A percentile compares a stretch with the other conserved stretches of the same genome.
Conservation (phyloP, 1,284 basidiomycete species). For the Pholiota adiposa region DNA sequence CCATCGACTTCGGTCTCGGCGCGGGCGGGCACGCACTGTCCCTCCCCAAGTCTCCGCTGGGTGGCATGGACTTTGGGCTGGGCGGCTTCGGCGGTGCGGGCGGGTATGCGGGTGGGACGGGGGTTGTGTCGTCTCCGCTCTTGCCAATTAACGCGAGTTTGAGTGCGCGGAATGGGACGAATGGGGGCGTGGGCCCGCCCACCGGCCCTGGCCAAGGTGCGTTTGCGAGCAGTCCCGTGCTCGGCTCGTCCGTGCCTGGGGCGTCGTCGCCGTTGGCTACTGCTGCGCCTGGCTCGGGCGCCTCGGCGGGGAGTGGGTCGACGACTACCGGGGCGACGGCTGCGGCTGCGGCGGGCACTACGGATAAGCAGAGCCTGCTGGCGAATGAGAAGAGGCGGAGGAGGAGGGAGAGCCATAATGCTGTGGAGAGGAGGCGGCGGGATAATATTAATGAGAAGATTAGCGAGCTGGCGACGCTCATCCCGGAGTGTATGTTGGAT, state of each 20-base stretch:
- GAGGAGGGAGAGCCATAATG: constrained; percentile 87
- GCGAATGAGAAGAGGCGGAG: constrained; percentile 79
- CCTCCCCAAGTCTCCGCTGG: constrained; percentile 15
- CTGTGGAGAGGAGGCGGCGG: constrained; percentile 83
- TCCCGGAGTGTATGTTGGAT: constrained; percentile 84
- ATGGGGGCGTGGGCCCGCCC: constrained; percentile 1
- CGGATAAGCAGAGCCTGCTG: constrained; percentile 52
- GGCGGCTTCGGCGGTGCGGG: too few relatives aligned
- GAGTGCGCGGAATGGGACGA: constrained; percentile 6
- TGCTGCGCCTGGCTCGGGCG: neutral
- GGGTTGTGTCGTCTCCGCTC: constrained; percentile 1
- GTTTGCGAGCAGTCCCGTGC: neutral
- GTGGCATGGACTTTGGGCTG: constrained; percentile 16
- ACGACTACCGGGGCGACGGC: neutral
- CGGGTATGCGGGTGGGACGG: neutral
- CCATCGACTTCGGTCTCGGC: constrained; percentile 11
- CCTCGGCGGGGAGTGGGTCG: neutral
- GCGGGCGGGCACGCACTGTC: constrained; percentile 8
- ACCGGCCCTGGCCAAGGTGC: neutral
- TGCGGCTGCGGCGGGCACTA: constrained; percentile 13
- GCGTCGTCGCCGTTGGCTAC: too few relatives aligned
- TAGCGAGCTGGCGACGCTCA: constrained; percentile 83
- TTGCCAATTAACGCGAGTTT: constrained; percentile 12
- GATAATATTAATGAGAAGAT: constrained; percentile 97
- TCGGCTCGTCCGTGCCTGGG: neutral